A percentile compares a stretch with the other conserved stretches of the same genome.
These are phyloP conservation scores for Nepenthes alata DNA, from an alignment of 179 eudicot genomes.

Conservation along the genomic window DNA sequence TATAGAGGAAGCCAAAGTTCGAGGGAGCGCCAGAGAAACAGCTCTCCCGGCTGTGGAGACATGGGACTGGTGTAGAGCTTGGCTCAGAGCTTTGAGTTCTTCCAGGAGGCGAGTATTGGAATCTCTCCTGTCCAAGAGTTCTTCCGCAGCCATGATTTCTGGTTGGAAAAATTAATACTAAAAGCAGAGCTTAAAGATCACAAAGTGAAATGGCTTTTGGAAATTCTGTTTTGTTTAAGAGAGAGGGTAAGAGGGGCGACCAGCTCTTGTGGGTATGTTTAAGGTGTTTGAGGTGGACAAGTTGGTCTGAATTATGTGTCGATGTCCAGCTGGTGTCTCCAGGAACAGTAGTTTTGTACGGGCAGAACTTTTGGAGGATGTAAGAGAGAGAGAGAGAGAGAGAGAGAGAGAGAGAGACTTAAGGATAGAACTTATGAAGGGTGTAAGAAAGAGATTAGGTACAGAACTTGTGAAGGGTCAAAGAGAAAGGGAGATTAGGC, in stretches of 20 bases:
- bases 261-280: background rate
- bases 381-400: background rate
- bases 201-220: background rate
- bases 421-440: no score
- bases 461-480: no score
- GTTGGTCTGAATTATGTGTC: background rate
- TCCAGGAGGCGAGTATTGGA: slow-evolving; percentile 64
- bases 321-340: slow-evolving; percentile 6
- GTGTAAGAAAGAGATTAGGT: no score
- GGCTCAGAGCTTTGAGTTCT: slow-evolving; percentile 75
- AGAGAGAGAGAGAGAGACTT: no score
- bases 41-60: slow-evolving; percentile 45
- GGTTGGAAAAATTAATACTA: background rate
- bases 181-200: background rate
- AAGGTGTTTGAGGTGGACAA: slow-evolving; percentile 6
- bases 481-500: no score
- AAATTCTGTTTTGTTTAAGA: background rate
- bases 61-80: slow-evolving; percentile 56
- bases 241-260: background rate
- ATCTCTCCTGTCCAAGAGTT: slow-evolving; percentile 19
- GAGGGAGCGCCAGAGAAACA: slow-evolving; percentile 65
- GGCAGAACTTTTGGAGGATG: background rate
- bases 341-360: slow-evolving; percentile 3
- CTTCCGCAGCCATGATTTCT: slow-evolving; percentile 18
- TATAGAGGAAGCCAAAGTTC: slow-evolving; percentile 41